Evolutionary conservation across 1,139 yeast species (phyloP), one percentile per base, ranked within the genome.

Genomic region (Blastobotrys arbuscula): DNA sequence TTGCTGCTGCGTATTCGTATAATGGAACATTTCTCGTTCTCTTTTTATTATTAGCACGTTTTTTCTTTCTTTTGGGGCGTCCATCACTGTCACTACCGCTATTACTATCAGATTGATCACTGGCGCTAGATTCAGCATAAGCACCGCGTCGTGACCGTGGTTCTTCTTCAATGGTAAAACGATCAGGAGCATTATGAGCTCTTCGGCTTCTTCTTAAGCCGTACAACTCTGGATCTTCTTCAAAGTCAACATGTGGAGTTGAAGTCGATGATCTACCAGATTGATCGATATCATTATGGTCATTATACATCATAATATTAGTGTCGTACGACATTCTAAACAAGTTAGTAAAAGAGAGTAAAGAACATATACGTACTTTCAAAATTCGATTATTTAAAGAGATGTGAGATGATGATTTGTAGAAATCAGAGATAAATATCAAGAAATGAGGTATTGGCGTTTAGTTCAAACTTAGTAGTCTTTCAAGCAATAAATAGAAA

Each of bases 201-300:
- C 97, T 77, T 40, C 84, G 82, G 31, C 95, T 85, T 59, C 97
- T 77, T 64, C 97, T 79, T 52, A 92, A 75, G 2, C 98, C 98
- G 60, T 90, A 92, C 30, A 92, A 76, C 66, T 88, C 96, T 2
- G 98, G 97, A 65, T 88, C 64, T 50, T 57, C 56, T 28, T 61
- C 64, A 48, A 54, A 61, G 49, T 59, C 58, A 24, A 55, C 51
- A 12, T 19, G 28, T 10, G 45, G 38, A 8, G 39, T 16, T 4
- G 44, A 15, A 30, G 44, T 21, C n/a, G 44, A 16, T 18, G n/a
- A n/a, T n/a, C n/a, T n/a, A n/a, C 35, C 18, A 6, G 35, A 7
- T 15, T 13, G 13, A 28, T 28, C 31, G 13, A 8, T 26, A 20
- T 19, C 19, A 21, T 16, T 28, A 19, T 8, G 3, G 26, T 35